Percentiles rank a stretch among this genome's conserved stretches.
Evolutionary conservation across 148 eudicot genomes (phyloP).

Genomic region (Vaccinium darrowii): DNA sequence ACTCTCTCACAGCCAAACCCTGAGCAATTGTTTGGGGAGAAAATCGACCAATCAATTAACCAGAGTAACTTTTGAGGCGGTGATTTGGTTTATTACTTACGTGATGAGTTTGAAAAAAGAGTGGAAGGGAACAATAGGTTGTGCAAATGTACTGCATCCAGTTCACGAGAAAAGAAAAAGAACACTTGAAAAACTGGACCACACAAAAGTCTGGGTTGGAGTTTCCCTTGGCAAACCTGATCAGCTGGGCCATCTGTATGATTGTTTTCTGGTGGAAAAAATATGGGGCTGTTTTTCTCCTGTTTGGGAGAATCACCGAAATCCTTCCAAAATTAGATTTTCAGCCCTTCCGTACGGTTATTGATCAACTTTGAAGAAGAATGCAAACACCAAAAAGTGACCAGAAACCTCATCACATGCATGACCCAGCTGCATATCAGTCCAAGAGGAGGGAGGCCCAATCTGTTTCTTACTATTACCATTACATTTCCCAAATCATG

Average conservation of each 20-base stretch:
- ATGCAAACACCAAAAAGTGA: background rate
- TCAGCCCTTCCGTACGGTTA: background rate
- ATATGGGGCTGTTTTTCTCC: background rate
- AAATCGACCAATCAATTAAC: no score
- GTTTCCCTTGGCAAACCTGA: background rate
- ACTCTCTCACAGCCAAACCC: no score
- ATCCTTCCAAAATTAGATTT: background rate
- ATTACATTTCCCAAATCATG: background rate
- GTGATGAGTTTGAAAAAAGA: background rate
- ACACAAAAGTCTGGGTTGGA: background rate
- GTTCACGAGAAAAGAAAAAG: background rate
- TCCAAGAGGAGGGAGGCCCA: constrained; percentile 1
- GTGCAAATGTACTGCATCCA: background rate
- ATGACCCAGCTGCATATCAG: background rate
- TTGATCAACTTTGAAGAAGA: background rate
- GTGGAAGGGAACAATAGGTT: background rate
- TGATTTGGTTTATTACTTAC: background rate
- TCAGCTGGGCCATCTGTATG: background rate
- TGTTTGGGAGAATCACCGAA: background rate
- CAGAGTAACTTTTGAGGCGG: no score
- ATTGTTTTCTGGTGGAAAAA: background rate
- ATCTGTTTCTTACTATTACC: background rate
- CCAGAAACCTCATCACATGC: background rate
- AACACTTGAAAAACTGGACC: background rate
- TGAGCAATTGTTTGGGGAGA: no score